These are phyloP conservation scores for Populus davidiana DNA, from an alignment of 345 rosid species.

Conservation along the genomic window DNA sequence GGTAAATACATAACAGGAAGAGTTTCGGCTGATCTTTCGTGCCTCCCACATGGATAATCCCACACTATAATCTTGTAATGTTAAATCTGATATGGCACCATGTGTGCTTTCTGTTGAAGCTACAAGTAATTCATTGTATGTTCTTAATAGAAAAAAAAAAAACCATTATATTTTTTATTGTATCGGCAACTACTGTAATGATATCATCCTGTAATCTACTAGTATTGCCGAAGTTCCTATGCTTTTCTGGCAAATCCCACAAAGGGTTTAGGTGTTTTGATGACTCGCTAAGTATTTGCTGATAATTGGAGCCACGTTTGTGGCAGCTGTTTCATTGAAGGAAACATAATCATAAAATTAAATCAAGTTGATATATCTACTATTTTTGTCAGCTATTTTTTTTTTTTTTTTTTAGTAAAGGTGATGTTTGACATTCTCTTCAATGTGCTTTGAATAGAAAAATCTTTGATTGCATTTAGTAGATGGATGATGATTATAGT, in stretches of 20 bases:
- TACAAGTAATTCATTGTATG: not conserved
- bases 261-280: not conserved
- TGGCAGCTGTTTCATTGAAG: constrained; percentile 25
- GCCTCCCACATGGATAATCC: constrained; percentile 18
- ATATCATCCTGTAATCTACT: not conserved
- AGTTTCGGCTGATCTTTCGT: constrained; percentile 15
- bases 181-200: not conserved
- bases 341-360: constrained; percentile 16
- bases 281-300: not conserved
- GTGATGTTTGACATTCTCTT: not conserved
- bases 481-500: not conserved
- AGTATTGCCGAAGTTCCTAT: not conserved
- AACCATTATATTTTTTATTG: not conserved
- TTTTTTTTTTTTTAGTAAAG: too few relatives aligned
- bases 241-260: constrained; percentile 15
- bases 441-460: not conserved
- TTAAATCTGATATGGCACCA: not conserved
- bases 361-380: constrained; percentile 1
- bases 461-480: not conserved
- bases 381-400: not conserved
- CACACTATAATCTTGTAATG: not conserved
- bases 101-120: not conserved
- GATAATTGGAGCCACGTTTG: constrained; percentile 48
- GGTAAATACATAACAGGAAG: not conserved
- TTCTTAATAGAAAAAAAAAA: not conserved